Evolutionary conservation across 2,329 filamentous ascomycete species (phyloP), one percentile per base, ranked within the genome.

Genomic region (Salinomyces thailandicus): DNA sequence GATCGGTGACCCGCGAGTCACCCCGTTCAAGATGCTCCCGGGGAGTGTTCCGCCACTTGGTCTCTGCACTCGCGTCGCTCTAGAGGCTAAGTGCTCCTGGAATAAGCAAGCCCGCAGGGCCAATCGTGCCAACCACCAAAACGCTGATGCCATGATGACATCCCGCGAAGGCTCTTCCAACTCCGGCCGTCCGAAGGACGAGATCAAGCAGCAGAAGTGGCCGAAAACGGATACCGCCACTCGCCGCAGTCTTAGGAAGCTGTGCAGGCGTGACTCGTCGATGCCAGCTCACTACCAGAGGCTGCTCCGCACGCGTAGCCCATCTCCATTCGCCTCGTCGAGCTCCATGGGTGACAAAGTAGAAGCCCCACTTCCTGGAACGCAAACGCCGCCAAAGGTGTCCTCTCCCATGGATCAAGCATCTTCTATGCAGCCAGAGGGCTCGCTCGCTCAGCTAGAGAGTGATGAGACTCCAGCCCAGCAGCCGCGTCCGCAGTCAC

Each of bases 1-100:
- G 52, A 61, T 79, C n/a, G 72, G 76, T 43, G 75, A 79, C 53
- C 76, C 76, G 14, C 75, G 71, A 3, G 68, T 79, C 32, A 80
- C 76, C 1, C 76, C 76, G 0, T 79, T 79, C 64, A 79, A 79
- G 51, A 76, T 74, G 60, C 66, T 78, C 1, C 76, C 75, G 2
- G 75, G 76, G 33, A 75, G 71, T 29, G 66, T 72, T 20, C 76
- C 76, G 24, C 76, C 76, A 8, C 67, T 79, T 35, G 76, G 76
- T 13, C 73, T 79, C 17, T 79, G 75, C 45, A 69, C 75, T 48
- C 71, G 74, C 38, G 75, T 80, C 22, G 72, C 75, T 4, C 66
- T 73, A 33, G 69, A 74, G 53, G 76, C 76, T 19, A 72, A 70
- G 52, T 70, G 68, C 50, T 75, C 68, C 3, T 80, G 76, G 76